A percentile compares a stretch with the other conserved stretches of the same genome.
Conservation (phyloP, 257 asterid species). For the Ilex aquifolium region DNA sequence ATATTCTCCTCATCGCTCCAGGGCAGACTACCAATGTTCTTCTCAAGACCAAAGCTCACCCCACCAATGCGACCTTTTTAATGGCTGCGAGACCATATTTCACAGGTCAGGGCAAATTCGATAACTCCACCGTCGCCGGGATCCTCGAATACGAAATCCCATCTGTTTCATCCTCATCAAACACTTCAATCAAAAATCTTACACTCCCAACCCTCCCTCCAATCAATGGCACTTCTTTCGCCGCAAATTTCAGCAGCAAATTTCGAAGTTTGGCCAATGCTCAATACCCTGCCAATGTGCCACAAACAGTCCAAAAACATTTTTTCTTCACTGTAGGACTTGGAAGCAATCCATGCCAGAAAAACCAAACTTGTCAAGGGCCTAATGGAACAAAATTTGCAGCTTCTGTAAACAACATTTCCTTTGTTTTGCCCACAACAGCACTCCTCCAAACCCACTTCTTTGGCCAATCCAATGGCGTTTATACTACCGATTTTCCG, state of each 20-base stretch:
- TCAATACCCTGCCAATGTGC: constrained; percentile 40
- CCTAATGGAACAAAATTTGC: constrained; percentile 56
- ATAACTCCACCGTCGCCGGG: constrained; percentile 52
- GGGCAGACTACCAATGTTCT: constrained; percentile 63
- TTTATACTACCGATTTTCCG: constrained; percentile 48
- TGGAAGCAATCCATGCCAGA: constrained; percentile 34
- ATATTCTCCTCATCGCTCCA: constrained; percentile 31
- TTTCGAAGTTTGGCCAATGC: constrained; percentile 46
- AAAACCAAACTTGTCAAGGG: constrained; percentile 60
- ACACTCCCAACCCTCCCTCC: constrained; percentile 50
- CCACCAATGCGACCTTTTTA: constrained; percentile 27
- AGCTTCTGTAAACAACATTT: constrained; percentile 52
- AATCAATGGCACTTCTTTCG: constrained; percentile 44
- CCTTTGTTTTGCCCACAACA: constrained; percentile 37
- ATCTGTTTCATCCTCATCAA: constrained; percentile 5
- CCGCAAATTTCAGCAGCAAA: constrained; percentile 30
- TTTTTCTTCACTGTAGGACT: constrained; percentile 38
- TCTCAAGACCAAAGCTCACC: constrained; percentile 32
- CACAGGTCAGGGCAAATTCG: constrained; percentile 55
- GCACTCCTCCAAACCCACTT: constrained; percentile 52
- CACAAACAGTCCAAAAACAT: constrained; percentile 26
- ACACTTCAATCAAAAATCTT: constrained; percentile 17
- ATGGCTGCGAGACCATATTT: constrained; percentile 63
- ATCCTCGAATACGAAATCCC: constrained; percentile 32
- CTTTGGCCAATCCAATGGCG: constrained; percentile 25